Conservation (phyloP, 2,329 filamentous ascomycete genomes). For the Teratosphaeria pseudoeucalypti region DNA sequence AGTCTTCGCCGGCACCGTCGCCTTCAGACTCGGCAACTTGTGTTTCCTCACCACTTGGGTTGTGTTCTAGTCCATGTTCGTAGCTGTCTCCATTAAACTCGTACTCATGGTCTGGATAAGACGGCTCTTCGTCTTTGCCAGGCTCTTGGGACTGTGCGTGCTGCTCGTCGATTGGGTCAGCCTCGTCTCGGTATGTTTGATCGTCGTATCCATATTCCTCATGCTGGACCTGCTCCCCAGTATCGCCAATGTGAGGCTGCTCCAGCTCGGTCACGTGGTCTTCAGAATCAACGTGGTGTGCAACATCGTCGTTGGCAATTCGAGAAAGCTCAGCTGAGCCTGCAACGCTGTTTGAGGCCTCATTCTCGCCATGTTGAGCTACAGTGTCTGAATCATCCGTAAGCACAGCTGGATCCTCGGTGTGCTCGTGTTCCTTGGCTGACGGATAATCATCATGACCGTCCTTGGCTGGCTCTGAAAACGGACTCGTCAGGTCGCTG, state of each 20-base stretch:
- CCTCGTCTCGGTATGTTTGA: conserved; percentile 2
- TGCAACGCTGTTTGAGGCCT: background rate
- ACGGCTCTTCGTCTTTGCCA: conserved; percentile 12
- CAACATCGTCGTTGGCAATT: background rate
- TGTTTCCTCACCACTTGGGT: conserved; percentile 1
- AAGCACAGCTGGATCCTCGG: background rate
- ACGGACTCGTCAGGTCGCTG: conserved; percentile 14
- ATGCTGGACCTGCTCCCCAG: background rate
- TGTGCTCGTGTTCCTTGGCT: background rate
- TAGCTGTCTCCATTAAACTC: conserved; percentile 9
- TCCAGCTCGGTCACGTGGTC: background rate
- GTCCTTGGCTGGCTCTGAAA: conserved; percentile 11
- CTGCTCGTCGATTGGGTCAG: conserved; percentile 8
- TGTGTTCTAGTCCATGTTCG: conserved; percentile 10
- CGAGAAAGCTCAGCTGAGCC: background rate
- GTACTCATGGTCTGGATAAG: conserved; percentile 10
- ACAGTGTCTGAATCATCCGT: background rate
- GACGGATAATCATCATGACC: background rate
- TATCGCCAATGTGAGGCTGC: background rate
- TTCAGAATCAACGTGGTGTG: background rate
- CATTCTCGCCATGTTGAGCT: background rate
- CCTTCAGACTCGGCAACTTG: background rate
- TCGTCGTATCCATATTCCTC: conserved; percentile 5
- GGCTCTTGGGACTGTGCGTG: conserved; percentile 1
- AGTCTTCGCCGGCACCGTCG: background rate